A percentile compares a stretch with the other conserved stretches of the same genome.
phyloP scores from a whole-genome alignment of 345 rosid species.

The Gossypium mustelinum region DNA sequence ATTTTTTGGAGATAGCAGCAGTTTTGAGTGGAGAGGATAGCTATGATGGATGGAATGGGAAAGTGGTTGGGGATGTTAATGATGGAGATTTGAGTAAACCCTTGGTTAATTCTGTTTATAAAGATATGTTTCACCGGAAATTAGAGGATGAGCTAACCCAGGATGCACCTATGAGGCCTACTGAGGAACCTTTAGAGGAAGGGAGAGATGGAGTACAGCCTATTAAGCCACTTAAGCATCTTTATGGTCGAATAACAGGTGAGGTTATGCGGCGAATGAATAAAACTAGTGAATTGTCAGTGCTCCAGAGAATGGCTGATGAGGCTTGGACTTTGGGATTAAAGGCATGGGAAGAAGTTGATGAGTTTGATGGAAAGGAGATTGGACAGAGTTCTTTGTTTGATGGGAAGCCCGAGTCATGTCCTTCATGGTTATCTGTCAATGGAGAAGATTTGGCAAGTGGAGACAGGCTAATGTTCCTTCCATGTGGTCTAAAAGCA shows the following conservation, averaged over 20 bases:
- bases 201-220: conserved; percentile 25
- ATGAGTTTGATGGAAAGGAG: conserved; percentile 45
- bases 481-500: conserved; percentile 93
- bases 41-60: conserved; percentile 46
- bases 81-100: conserved; percentile 60
- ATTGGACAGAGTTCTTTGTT: conserved; percentile 32
- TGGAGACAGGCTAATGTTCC: conserved; percentile 65
- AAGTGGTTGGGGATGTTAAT: conserved; percentile 30
- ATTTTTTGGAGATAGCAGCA: conserved; percentile 64
- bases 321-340: conserved; percentile 91
- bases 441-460: conserved; percentile 64
- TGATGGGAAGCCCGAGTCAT: conserved; percentile 53
- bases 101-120: conserved; percentile 48
- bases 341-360: conserved; percentile 87
- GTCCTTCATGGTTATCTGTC: conserved; percentile 79
- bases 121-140: conserved; percentile 60
- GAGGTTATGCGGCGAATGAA: conserved; percentile 69
- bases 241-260: conserved; percentile 73
- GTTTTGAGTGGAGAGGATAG: conserved; percentile 67
- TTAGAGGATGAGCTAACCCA: conserved; percentile 57
- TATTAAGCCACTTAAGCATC: conserved; percentile 54
- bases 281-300: conserved; percentile 53
- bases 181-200: conserved; percentile 42
- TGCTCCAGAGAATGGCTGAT: conserved; percentile 79
- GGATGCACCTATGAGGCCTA: conserved; percentile 54